Percentiles rank a stretch among this genome's conserved stretches.
Evolutionary conservation across 2,329 filamentous ascomycete genomes (phyloP).

Genomic region (Xylariomycetidae sp.): DNA sequence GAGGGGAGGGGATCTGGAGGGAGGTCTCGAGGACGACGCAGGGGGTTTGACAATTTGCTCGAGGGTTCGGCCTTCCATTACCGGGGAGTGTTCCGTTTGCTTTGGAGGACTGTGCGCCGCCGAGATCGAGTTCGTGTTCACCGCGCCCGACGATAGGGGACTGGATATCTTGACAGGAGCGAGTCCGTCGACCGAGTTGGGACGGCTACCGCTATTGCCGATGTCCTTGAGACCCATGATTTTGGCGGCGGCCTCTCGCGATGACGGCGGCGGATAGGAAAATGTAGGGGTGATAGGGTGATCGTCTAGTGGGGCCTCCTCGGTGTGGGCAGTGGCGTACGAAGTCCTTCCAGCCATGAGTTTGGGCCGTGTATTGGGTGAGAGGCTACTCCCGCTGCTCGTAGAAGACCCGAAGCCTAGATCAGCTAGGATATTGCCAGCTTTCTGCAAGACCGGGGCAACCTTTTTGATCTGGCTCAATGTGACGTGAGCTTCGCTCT

Average conservation of each 20-base stretch:
- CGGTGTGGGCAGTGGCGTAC: constrained; percentile 28
- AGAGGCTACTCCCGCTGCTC: constrained; percentile 16
- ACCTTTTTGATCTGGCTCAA: constrained; percentile 37
- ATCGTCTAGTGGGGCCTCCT: constrained; percentile 20
- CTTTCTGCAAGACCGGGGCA: constrained; percentile 28
- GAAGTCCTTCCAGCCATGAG: constrained; percentile 27
- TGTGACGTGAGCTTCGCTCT: constrained; percentile 37
- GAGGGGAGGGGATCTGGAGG: constrained; percentile 7
- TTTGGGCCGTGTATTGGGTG: constrained; percentile 23
- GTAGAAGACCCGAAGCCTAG: too few species aligned
- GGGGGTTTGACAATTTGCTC: constrained; percentile 1
- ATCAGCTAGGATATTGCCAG: constrained; percentile 23
- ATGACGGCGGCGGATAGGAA: constrained; percentile 27
- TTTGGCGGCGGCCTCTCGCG: constrained; percentile 27
- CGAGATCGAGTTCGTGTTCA: constrained; percentile 9
- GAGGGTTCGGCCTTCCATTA: too few species aligned
- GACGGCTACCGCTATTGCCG: constrained; percentile 17
- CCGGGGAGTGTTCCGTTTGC: too few species aligned
- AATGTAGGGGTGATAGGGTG: constrained; percentile 24
- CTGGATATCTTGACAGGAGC: constrained; percentile 23
- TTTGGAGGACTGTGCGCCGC: constrained; percentile 6
- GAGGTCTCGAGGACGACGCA: constrained; percentile 10
- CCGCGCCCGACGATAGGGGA: constrained; percentile 17
- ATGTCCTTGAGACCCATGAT: constrained; percentile 27
- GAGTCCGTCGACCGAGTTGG: constrained; percentile 22